Conservation (phyloP, 208 protist species). For the Trypanosoma platydactyli region DNA sequence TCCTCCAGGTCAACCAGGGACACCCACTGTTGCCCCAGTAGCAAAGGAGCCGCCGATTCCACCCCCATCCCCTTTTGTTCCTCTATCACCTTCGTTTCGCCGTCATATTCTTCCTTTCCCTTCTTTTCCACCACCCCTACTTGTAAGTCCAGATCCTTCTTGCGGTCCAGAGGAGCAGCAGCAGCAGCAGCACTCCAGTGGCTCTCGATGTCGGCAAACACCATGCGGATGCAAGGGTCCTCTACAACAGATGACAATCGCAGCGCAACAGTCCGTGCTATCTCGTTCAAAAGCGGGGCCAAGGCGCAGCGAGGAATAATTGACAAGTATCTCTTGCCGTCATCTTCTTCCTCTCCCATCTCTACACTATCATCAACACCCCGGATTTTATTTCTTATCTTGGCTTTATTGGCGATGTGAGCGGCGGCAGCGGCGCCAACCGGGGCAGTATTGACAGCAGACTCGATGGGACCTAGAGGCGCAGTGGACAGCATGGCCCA, state of each 20-base stretch:
- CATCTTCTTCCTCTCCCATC: too few species aligned
- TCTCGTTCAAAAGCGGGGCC: slow-evolving; percentile 76
- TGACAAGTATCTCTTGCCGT: slow-evolving; percentile 11
- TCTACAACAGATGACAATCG: slow-evolving; percentile 47
- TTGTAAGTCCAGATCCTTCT: neutral
- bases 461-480: slow-evolving; percentile 36
- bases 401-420: neutral
- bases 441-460: slow-evolving; percentile 8
- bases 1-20: slow-evolving; percentile 45
- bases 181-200: neutral
- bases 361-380: too few species aligned
- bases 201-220: slow-evolving; percentile 67
- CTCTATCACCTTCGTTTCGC: neutral
- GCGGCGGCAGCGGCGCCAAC: neutral
- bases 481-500: slow-evolving; percentile 77
- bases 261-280: slow-evolving; percentile 75
- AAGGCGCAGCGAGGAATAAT: slow-evolving; percentile 63
- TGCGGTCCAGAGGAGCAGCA: neutral
- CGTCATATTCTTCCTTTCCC: slow-evolving; percentile 9
- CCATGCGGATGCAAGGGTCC: slow-evolving; percentile 65
- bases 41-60: too few species aligned
- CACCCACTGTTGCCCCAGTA: neutral
- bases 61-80: neutral
- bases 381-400: too few species aligned
- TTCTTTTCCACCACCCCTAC: neutral